phyloP scores from a whole-genome alignment of 225 moss, liverwort and hornwort genomes.

The Anthoceros angustus region DNA sequence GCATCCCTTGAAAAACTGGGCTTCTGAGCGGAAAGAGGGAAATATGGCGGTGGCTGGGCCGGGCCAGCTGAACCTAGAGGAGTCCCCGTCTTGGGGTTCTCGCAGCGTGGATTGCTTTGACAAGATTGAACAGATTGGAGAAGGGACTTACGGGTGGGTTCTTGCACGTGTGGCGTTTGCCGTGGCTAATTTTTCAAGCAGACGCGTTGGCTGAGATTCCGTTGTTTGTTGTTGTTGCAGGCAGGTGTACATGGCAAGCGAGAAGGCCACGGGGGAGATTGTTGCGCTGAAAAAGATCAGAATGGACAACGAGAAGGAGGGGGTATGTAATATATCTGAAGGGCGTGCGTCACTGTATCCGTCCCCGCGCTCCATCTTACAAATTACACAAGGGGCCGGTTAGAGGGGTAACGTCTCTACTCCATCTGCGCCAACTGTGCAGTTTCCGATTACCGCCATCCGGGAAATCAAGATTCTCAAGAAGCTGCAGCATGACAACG shows the following conservation, averaged over 20 bases:
- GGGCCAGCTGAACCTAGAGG: conserved; percentile 21
- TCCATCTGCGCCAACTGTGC: background rate
- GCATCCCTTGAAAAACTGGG: background rate
- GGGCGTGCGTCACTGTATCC: background rate
- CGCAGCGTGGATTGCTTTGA: conserved; percentile 26
- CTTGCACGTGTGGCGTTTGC: background rate
- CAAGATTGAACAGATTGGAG: conserved; percentile 30
- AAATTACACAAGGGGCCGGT: background rate
- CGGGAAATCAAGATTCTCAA: conserved; percentile 28
- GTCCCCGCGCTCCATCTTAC: background rate
- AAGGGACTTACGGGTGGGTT: conserved; percentile 27
- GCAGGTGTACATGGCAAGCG: conserved; percentile 30
- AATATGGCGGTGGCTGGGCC: conserved; percentile 8
- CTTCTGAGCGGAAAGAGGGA: background rate
- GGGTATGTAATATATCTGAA: conserved; percentile 7
- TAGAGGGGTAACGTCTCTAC: background rate
- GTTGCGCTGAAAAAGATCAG: conserved; percentile 29
- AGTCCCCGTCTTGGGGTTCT: conserved; percentile 20
- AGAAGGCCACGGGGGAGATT: conserved; percentile 27
- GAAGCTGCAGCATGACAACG: conserved; percentile 27
- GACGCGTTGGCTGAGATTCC: too few relatives aligned
- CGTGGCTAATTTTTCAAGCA: too few relatives aligned
- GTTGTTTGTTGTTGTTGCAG: conserved; percentile 11
- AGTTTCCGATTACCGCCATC: conserved; percentile 29
- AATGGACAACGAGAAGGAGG: conserved; percentile 29